phyloP scores from a whole-genome alignment of 352 stramenopile genomes.

The Phytophthora uliginosa region DNA sequence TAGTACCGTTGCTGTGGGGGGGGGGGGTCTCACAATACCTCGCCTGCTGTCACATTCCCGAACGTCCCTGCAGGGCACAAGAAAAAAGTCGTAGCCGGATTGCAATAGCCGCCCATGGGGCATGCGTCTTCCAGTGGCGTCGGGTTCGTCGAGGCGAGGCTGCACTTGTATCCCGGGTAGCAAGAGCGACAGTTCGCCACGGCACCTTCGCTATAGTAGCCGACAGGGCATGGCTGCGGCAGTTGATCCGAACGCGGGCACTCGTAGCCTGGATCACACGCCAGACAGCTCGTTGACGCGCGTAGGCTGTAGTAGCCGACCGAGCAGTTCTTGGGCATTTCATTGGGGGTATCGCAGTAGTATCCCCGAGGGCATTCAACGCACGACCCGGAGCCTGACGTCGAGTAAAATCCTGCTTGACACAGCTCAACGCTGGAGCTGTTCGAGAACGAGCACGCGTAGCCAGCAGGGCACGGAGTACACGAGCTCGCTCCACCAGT shows the following conservation, averaged over 20 bases:
- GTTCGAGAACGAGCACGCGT: constrained; percentile 73
- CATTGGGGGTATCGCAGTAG: constrained; percentile 74
- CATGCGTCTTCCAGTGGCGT: constrained; percentile 90
- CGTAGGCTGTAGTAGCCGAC: constrained; percentile 86
- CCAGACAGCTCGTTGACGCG: constrained; percentile 69
- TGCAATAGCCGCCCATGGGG: constrained; percentile 91
- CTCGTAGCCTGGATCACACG: constrained; percentile 87
- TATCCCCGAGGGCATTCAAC: constrained; percentile 85
- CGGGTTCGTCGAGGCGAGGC: constrained; percentile 78
- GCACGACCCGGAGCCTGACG: constrained; percentile 62
- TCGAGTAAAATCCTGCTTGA: constrained; percentile 77
- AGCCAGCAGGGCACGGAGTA: constrained; percentile 83
- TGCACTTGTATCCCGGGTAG: constrained; percentile 82
- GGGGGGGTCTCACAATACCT: constrained; percentile 48
- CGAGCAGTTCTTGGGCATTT: constrained; percentile 77
- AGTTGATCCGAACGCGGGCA: constrained; percentile 79
- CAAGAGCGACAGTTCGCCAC: constrained; percentile 76
- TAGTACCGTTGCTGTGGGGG: neutral
- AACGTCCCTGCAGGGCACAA: constrained; percentile 90
- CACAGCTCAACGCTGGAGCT: constrained; percentile 68
- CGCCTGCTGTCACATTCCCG: constrained; percentile 83
- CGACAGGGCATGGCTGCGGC: constrained; percentile 86
- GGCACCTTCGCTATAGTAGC: constrained; percentile 87
- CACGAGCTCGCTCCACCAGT: constrained; percentile 59
- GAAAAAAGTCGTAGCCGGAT: constrained; percentile 86